Evolutionary conservation across 169 alveolate genomes (phyloP).

Genomic region (Plasmodium coatneyi): DNA sequence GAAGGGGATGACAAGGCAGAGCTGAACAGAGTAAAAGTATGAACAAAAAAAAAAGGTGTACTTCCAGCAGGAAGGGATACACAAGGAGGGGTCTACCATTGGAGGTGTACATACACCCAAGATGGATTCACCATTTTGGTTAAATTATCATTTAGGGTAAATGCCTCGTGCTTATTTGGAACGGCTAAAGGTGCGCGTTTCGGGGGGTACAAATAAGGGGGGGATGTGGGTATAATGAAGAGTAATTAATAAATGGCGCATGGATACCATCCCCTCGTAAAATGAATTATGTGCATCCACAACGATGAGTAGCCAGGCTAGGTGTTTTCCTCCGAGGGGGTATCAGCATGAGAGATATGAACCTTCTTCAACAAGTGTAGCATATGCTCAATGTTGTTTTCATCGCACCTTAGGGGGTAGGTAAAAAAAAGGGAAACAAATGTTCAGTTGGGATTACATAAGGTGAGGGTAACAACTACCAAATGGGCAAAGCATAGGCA

Average conservation of each 20-base stretch:
- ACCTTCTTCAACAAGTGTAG: constrained; percentile 32
- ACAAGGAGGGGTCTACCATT: background rate
- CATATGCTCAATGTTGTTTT: constrained; percentile 48
- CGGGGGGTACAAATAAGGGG: background rate
- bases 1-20: background rate
- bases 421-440: background rate
- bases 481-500: background rate
- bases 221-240: background rate
- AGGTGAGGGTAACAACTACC: background rate
- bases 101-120: background rate
- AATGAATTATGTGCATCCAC: background rate
- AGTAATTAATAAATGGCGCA: background rate
- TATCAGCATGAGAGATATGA: constrained; percentile 31
- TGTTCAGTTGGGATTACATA: background rate
- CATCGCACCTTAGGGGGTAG: constrained; percentile 46
- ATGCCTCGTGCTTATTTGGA: background rate
- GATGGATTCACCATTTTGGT: background rate
- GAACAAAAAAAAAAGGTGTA: background rate
- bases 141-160: background rate
- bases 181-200: background rate
- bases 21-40: background rate
- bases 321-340: background rate
- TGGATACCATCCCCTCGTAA: background rate
- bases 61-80: background rate
- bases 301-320: background rate